Evolutionary conservation across 2,329 filamentous ascomycete species (phyloP).

Genomic region (Colletotrichum lupini): DNA sequence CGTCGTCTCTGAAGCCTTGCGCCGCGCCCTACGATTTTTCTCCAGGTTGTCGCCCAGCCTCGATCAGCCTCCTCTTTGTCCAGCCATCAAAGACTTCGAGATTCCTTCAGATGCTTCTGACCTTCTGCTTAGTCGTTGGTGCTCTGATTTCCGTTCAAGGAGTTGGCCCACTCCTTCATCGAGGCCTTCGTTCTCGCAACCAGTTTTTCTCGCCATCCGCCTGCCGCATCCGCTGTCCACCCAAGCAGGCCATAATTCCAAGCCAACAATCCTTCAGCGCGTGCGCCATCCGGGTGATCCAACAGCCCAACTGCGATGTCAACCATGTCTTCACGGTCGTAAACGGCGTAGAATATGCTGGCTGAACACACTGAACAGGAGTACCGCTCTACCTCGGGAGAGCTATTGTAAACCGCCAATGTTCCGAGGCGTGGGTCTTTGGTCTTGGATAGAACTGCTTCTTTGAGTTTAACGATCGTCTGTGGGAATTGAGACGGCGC

Average conservation of each 20-base stretch:
- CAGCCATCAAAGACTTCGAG: background rate
- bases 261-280: constrained; percentile 55
- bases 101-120: background rate
- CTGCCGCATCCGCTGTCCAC: constrained; percentile 48
- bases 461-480: constrained; percentile 45
- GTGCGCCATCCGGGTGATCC: constrained; percentile 54
- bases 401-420: constrained; percentile 55
- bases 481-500: constrained; percentile 42
- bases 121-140: background rate
- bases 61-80: background rate
- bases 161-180: background rate
- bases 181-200: constrained; percentile 42
- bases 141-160: background rate
- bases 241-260: constrained; percentile 52
- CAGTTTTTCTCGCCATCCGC: constrained; percentile 53
- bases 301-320: constrained; percentile 59
- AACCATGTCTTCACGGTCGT: constrained; percentile 50
- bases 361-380: constrained; percentile 62
- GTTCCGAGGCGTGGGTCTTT: constrained; percentile 54
- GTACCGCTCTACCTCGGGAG: constrained; percentile 56
- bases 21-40: too few relatives aligned
- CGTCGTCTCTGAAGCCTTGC: fast-evolving
- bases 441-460: constrained; percentile 41
- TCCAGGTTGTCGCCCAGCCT: too few relatives aligned
- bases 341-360: constrained; percentile 55